These are phyloP conservation scores for Ophiostoma himal-ulmi DNA, from an alignment of 2,329 filamentous ascomycete genomes.

Conservation along the genomic window DNA sequence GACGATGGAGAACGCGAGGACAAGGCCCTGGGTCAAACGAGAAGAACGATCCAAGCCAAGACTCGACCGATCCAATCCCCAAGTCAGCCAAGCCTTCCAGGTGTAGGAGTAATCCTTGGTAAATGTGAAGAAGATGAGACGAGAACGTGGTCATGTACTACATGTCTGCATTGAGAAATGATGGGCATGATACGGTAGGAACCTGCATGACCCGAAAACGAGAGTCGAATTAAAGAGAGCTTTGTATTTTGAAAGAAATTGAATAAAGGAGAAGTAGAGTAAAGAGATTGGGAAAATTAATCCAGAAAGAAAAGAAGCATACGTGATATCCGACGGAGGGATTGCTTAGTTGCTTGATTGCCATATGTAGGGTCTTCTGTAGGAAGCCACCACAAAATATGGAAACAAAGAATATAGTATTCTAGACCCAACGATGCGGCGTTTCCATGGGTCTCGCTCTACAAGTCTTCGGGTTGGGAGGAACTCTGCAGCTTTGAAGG, in stretches of 20 bases:
- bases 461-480: neutral
- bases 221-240: neutral
- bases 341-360: no score
- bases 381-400: neutral
- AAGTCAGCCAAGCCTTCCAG: neutral
- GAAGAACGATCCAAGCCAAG: neutral
- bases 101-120: neutral
- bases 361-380: neutral
- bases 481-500: neutral
- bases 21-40: neutral
- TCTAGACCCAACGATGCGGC: neutral
- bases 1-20: neutral
- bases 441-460: neutral
- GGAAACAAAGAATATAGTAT: neutral
- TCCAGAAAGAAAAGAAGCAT: no score
- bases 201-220: conserved; percentile 2
- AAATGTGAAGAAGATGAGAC: neutral
- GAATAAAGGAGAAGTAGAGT: neutral
- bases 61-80: neutral
- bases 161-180: neutral
- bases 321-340: no score
- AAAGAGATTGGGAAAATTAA: neutral
- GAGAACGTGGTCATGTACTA: neutral
- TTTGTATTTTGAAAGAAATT: neutral
- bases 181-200: neutral